Conservation (phyloP, 495 filamentous ascomycete species). For the Penicillium desertorum region DNA sequence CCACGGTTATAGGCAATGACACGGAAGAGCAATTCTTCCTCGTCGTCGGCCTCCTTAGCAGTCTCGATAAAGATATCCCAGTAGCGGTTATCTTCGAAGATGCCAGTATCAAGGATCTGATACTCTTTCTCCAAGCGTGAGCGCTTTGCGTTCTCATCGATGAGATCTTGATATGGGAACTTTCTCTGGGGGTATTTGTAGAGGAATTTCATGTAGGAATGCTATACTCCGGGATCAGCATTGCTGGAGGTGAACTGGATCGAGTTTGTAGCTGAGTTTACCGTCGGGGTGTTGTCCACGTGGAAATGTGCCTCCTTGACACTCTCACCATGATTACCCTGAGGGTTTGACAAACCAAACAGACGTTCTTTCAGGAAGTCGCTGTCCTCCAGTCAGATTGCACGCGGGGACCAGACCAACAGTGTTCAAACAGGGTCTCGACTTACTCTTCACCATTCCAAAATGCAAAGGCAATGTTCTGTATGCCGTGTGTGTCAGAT, state of each 20-base stretch:
- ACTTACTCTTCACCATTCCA: conserved; percentile 96
- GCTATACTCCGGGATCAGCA: conserved; percentile 47
- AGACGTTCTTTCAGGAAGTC: conserved; percentile 91
- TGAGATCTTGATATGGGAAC: conserved; percentile 86
- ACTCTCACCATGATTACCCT: conserved; percentile 95
- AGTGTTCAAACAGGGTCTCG: background rate
- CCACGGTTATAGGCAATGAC: conserved; percentile 96
- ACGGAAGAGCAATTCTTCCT: conserved; percentile 89
- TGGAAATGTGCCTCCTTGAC: conserved; percentile 97
- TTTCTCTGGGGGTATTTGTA: conserved; percentile 94
- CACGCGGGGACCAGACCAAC: background rate
- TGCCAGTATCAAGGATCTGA: conserved; percentile 86
- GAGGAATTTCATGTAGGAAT: conserved; percentile 98
- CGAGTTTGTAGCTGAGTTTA: conserved; percentile 16
- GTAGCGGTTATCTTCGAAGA: conserved; percentile 88
- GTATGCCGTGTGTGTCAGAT: conserved; percentile 82
- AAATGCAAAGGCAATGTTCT: conserved; percentile 93
- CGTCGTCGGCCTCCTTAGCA: conserved; percentile 85
- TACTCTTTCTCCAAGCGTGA: conserved; percentile 78
- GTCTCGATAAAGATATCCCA: conserved; percentile 98
- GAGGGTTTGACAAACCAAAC: conserved; percentile 91
- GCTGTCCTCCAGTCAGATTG: conserved; percentile 41
- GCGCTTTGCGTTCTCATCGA: conserved; percentile 78
- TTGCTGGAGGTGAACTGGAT: background rate
- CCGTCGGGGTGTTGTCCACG: conserved; percentile 82